These are phyloP conservation scores for Eucalyptus leucophloia DNA, from an alignment of 345 rosid genomes.

Conservation along the genomic window DNA sequence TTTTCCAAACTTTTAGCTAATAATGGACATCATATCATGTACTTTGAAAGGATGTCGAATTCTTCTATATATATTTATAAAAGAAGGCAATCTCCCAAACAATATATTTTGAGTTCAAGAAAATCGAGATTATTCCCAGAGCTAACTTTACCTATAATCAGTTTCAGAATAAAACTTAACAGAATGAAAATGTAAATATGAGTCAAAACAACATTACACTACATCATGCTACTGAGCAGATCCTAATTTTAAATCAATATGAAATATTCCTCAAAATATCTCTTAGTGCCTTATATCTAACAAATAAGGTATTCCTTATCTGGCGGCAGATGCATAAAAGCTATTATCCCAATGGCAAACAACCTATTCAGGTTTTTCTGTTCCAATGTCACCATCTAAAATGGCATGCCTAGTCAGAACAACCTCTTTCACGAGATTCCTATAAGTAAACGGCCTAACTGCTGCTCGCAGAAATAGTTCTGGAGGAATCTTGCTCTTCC, in stretches of 20 bases:
- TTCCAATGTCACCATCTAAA: slow-evolving; percentile 76
- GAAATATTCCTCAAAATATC: background rate
- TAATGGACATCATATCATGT: background rate
- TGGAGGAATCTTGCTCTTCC: slow-evolving; percentile 75
- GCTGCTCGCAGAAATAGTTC: slow-evolving; percentile 74
- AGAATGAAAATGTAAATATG: background rate
- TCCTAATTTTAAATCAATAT: background rate
- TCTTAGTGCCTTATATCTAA: background rate
- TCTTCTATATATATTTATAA: background rate
- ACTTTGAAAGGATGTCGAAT: background rate
- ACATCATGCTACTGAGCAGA: background rate
- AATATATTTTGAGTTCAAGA: background rate
- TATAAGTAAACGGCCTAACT: slow-evolving; percentile 78
- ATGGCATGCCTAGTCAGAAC: slow-evolving; percentile 91
- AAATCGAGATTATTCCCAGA: background rate
- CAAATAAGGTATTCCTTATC: background rate
- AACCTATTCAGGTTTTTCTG: background rate
- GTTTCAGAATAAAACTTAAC: background rate
- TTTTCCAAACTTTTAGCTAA: background rate
- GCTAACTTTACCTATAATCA: background rate
- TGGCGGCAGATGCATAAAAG: background rate
- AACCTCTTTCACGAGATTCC: slow-evolving; percentile 93
- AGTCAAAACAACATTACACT: background rate
- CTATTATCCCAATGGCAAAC: background rate
- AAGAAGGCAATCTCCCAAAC: background rate